Base-by-base conservation (phyloP, 2,329 filamentous ascomycete species). In the Colletotrichum theobromicola region DNA sequence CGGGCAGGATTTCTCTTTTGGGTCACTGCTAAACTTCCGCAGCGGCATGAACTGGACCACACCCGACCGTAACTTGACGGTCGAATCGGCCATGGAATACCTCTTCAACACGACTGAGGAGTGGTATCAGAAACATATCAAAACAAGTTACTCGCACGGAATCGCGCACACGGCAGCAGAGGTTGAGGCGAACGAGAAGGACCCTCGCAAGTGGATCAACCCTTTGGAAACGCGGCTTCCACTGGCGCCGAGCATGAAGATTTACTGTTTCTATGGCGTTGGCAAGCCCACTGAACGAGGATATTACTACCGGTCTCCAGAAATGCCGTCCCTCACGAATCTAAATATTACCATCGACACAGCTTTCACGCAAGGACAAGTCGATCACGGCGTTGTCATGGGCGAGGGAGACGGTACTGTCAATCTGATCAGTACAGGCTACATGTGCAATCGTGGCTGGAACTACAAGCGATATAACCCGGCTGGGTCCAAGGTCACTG, bases 371-470 rank as follows among this genome's bases (percentile, higher is more conserved):
- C 87, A 88, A 67, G 90, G 88, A 18, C 87, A 88, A 4, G 88
- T 92, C 6, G 96, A 99, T 81, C 97, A 94, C 77, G 97, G 97
- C 28, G 95, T 99, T n/a, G 89, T 98, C 37, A 93, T 98, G 89
- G 96, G 96, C 46, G 97, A 98, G 83, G 97, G 97, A 5, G 97
- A 99, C 79, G 97, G 97, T 2, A 99, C 97, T 0, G 97, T 99
- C 55, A 98, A 96, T 77, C 84, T 99, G n/a, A 85, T 99, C 13
- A 97, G 94, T 78, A 92, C 92, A 1, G 97, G 96, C 3, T 99
- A 98, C 83, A 98, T 99, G 97, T 99, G 97, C 83, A 94, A 95
- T 78, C 95, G 93, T 79, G 97, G 97, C 4, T 99, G 97, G 97
- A 92, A 93, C 72, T 94, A 98, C 84, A 95, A 95, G 84, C 90